Conservation (phyloP, 495 filamentous ascomycete genomes). For the Aspergillus ostianus region DNA sequence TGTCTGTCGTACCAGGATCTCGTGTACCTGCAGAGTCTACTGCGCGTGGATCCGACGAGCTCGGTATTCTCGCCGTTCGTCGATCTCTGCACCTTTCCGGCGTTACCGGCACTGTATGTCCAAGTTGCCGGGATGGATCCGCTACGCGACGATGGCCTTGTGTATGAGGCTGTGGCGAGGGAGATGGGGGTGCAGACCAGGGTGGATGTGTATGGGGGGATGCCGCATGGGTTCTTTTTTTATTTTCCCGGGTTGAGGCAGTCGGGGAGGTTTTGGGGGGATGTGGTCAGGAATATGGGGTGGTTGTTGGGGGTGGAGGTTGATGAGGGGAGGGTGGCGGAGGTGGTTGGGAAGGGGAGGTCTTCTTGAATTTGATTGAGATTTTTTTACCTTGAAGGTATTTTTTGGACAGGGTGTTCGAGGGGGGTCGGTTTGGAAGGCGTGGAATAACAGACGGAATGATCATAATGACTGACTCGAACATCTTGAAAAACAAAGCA, state of each 20-base stretch:
- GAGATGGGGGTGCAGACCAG: neutral
- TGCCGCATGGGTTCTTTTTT: neutral
- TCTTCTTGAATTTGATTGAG: too few species aligned
- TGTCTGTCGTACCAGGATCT: neutral
- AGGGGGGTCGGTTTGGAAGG: too few species aligned
- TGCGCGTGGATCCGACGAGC: neutral
- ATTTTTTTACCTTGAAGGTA: too few species aligned
- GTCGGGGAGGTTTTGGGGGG: neutral
- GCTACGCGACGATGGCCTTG: neutral
- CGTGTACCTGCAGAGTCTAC: neutral
- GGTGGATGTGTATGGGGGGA: neutral
- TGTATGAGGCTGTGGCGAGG: neutral
- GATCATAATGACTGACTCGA: too few species aligned
- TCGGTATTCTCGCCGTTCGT: neutral
- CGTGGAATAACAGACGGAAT: too few species aligned
- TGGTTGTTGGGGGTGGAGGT: neutral
- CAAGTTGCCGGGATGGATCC: neutral
- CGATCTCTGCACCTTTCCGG: neutral
- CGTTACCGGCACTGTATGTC: neutral
- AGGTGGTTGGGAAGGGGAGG: too few species aligned
- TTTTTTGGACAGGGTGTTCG: too few species aligned
- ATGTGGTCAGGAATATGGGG: neutral
- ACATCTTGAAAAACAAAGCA: too few species aligned
- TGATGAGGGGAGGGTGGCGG: too few species aligned
- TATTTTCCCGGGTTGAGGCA: neutral